Evolutionary conservation across 352 stramenopile species (phyloP).

Genomic region (Phytophthora capsici): DNA sequence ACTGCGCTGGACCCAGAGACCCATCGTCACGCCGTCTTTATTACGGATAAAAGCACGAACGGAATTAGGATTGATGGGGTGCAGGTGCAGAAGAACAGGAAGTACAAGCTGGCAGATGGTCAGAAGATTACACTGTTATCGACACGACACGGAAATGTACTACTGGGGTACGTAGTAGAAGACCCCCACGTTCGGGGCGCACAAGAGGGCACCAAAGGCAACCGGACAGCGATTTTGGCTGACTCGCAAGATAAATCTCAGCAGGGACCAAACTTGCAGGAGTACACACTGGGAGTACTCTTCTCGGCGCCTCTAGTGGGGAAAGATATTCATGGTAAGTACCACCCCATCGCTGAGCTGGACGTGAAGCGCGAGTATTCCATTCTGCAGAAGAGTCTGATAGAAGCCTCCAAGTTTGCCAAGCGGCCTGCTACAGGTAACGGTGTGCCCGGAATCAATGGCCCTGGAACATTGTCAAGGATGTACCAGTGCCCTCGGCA

Average conservation of each 20-base stretch:
- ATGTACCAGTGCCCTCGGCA: constrained; percentile 70
- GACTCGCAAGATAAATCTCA: constrained; percentile 65
- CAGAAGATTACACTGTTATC: constrained; percentile 83
- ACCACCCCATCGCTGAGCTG: constrained; percentile 91
- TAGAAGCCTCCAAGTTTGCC: constrained; percentile 74
- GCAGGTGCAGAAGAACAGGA: constrained; percentile 54
- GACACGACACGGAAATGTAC: constrained; percentile 57
- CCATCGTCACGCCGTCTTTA: constrained; percentile 52
- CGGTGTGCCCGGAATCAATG: constrained; percentile 17
- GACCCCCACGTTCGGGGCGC: constrained; percentile 68
- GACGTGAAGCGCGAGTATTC: constrained; percentile 85
- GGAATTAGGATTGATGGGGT: constrained; percentile 73
- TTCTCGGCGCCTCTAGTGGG: constrained; percentile 95
- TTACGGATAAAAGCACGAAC: constrained; percentile 79
- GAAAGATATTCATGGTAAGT: constrained; percentile 88
- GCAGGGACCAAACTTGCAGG: constrained; percentile 59
- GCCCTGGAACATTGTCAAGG: constrained; percentile 27
- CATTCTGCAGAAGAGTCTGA: constrained; percentile 79
- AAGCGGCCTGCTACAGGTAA: constrained; percentile 41
- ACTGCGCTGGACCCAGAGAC: constrained; percentile 51
- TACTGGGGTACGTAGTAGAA: constrained; percentile 79
- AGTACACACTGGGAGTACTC: constrained; percentile 92
- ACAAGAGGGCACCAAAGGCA: constrained; percentile 27
- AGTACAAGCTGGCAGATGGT: constrained; percentile 57
- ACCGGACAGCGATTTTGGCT: constrained; percentile 3